Conservation (phyloP, 2,329 filamentous ascomycete genomes). For the Helotiales sp. region DNA sequence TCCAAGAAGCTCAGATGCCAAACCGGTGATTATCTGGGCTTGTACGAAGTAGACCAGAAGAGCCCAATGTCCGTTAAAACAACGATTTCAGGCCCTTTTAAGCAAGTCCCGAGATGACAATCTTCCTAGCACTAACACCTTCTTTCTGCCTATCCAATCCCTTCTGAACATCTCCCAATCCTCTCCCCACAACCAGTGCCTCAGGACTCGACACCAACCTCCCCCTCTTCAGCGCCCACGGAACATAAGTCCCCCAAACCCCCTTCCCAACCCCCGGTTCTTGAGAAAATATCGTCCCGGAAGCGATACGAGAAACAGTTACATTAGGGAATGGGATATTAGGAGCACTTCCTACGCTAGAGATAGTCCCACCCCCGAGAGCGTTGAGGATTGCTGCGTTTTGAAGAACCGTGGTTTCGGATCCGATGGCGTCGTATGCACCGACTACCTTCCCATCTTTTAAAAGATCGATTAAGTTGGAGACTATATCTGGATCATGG, state of each 20-base stretch:
- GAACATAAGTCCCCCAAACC: constrained; percentile 41
- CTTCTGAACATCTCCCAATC: constrained; percentile 42
- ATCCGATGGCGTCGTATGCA: constrained; percentile 27
- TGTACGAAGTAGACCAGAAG: no score
- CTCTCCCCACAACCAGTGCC: constrained; percentile 40
- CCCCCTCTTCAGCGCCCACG: constrained; percentile 37
- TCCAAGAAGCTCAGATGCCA: no score
- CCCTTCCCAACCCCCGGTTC: constrained; percentile 18
- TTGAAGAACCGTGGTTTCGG: background rate
- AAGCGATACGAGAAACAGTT: constrained; percentile 1
- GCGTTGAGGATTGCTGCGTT: background rate
- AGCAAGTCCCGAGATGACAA: background rate
- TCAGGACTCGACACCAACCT: constrained; percentile 39
- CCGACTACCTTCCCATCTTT: constrained; percentile 32
- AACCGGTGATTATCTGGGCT: no score
- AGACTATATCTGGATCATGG: constrained; percentile 4
- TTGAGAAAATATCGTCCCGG: constrained; percentile 1
- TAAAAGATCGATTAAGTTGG: constrained; percentile 11
- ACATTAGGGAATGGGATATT: background rate
- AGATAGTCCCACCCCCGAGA: background rate
- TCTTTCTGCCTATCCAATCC: constrained; percentile 35
- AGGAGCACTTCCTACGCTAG: background rate
- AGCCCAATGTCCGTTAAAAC: no score
- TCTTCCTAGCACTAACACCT: constrained; percentile 10
- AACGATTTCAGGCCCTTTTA: no score